phyloP scores from a whole-genome alignment of 2,329 filamentous ascomycete genomes.

The Pyrenochaeta sp. region DNA sequence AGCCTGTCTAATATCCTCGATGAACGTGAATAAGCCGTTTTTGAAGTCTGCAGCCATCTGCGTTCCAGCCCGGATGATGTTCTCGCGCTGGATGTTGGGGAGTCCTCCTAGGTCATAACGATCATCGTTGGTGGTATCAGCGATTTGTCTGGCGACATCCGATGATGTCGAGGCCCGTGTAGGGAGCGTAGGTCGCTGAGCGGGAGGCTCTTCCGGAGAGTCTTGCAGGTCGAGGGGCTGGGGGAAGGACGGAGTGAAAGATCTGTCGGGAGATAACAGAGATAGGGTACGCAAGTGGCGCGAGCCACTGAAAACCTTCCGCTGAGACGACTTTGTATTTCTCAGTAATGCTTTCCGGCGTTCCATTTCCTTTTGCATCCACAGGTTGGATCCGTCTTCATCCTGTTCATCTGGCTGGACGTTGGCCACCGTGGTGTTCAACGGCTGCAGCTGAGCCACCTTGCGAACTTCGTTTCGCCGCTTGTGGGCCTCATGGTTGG shows the following conservation, averaged over 20 bases:
- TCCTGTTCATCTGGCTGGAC: slow-evolving; percentile 39
- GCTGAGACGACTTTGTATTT: slow-evolving; percentile 56
- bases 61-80: slow-evolving; percentile 60
- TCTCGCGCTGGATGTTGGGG: slow-evolving; percentile 45
- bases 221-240: slow-evolving; percentile 48
- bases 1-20: slow-evolving; percentile 93
- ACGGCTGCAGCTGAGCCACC: slow-evolving; percentile 62
- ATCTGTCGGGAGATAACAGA: slow-evolving; percentile 72
- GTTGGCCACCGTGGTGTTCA: slow-evolving; percentile 53
- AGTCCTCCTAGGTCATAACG: slow-evolving; percentile 40
- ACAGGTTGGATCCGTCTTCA: slow-evolving; percentile 53
- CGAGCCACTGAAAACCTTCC: slow-evolving; percentile 69
- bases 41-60: slow-evolving; percentile 90
- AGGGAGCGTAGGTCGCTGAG: slow-evolving; percentile 18
- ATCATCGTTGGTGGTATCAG: slow-evolving; percentile 33
- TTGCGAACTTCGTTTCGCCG: slow-evolving; percentile 72
- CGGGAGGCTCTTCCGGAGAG: slow-evolving; percentile 27
- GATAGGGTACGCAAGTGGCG: slow-evolving; percentile 74
- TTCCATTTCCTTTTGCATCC: slow-evolving; percentile 70
- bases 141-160: slow-evolving; percentile 38
- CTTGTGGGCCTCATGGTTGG: slow-evolving; percentile 75
- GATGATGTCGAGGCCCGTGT: slow-evolving; percentile 40
- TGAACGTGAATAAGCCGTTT: slow-evolving; percentile 89
- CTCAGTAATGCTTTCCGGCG: slow-evolving; percentile 72
- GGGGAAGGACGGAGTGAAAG: slow-evolving; percentile 46